Percentiles rank a stretch among this genome's conserved stretches.
phyloP scores from a whole-genome alignment of 768 basidiomycete genomes.

The Lactarius sanguifluus region DNA sequence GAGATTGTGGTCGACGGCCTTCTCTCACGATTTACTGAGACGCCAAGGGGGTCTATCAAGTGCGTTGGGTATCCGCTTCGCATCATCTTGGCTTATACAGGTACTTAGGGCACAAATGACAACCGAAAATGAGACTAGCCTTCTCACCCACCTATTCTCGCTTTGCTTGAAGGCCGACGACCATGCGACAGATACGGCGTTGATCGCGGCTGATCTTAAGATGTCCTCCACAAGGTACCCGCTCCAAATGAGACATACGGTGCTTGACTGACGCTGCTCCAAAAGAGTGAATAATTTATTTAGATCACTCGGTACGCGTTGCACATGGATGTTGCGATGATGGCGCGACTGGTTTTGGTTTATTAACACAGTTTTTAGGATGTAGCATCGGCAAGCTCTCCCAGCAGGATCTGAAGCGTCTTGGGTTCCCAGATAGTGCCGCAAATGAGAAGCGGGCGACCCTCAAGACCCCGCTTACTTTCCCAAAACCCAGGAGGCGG shows the following conservation, averaged over 20 bases:
- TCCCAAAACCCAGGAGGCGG: conserved; percentile 63
- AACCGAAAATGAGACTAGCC: conserved; percentile 63
- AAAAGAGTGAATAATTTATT: conserved; percentile 65
- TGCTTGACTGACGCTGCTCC: conserved; percentile 19
- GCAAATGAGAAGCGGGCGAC: conserved; percentile 69
- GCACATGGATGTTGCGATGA: background rate
- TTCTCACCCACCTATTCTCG: conserved; percentile 78
- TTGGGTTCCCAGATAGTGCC: conserved; percentile 64
- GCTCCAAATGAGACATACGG: background rate
- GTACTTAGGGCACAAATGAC: conserved; percentile 48
- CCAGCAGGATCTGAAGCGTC: conserved; percentile 61
- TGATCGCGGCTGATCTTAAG: conserved; percentile 72
- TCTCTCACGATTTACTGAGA: conserved; percentile 78
- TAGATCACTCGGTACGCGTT: conserved; percentile 59
- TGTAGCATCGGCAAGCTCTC: conserved; percentile 65
- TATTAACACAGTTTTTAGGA: conserved; percentile 42
- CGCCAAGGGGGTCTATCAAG: conserved; percentile 62
- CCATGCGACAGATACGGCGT: conserved; percentile 65
- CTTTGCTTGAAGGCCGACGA: conserved; percentile 78
- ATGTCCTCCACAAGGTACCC: conserved; percentile 60
- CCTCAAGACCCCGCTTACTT: conserved; percentile 72
- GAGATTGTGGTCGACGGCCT: conserved; percentile 69
- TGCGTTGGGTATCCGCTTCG: conserved; percentile 37
- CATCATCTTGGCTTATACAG: background rate
- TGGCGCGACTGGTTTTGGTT: background rate